Evolutionary conservation across 805 yeast species (phyloP), one percentile per base, ranked within the genome.

Genomic region (Cyberlindnera euphorbiae): DNA sequence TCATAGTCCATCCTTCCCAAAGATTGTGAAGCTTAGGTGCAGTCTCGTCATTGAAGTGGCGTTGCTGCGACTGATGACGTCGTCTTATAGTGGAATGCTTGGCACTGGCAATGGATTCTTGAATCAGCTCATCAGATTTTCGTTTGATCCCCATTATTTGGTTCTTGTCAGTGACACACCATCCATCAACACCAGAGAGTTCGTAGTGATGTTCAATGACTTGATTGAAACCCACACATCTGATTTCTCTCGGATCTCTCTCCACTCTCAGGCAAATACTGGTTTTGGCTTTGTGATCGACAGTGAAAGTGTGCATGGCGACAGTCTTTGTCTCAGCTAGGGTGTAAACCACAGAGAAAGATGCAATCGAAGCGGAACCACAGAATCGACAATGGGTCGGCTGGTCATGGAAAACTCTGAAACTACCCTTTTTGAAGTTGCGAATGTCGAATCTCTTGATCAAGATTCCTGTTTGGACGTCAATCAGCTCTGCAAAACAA

Each of bases 331-430:
- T 63, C 39, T 75, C 80, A 17, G 57, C 53, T 44, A 79, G 82
- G 16, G 80, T 77, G 57, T 87, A 87, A 1, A 80, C 79, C 15
- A 86, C 64, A 1, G 90, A 79, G 35, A 87, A 69, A 4, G 89
- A 72, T 16, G 77, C 70, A 27, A 87, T 72, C 0, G 95, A 81
- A 0, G 84, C 87, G 63, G 94, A 82, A 3, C 96, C 96, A 64
- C 96, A 87, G 59, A 87, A 87, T 30, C 82, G 71, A 60, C 96
- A 87, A 61, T 87, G 95, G 1, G 87, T 78, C 6, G 95, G 94
- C 47, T 81, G 87, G 28, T 83, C 80, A 54, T 87, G 95, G 44
- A 85, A 76, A 1, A 83, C 93, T 38, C 69, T 64, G 43, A 87
- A 71, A 0, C 82, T 55, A 2, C 72, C 72, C 3, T 37, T 45